These are phyloP conservation scores for Daldinia concentrica DNA, from an alignment of 495 filamentous ascomycete species.

Conservation along the genomic window DNA sequence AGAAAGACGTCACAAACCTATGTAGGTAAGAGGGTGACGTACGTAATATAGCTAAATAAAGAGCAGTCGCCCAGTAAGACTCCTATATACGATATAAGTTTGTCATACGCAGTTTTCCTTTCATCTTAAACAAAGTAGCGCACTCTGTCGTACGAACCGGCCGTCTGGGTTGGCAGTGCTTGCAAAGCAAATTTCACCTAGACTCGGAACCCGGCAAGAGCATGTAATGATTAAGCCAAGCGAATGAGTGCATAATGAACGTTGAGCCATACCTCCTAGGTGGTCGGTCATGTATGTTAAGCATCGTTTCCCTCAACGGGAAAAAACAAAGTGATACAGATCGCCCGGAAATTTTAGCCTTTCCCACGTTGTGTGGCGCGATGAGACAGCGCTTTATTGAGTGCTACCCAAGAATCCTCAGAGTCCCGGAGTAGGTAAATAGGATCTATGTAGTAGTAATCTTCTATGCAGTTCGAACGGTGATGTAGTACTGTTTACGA, in stretches of 20 bases:
- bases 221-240: neutral
- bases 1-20: neutral
- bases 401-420: neutral
- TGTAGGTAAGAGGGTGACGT: neutral
- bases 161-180: conserved; percentile 13
- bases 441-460: neutral
- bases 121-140: conserved; percentile 27
- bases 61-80: neutral
- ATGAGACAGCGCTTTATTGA: neutral
- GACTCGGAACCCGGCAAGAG: neutral
- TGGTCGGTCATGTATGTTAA: neutral
- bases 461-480: conserved; percentile 8
- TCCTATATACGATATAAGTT: neutral
- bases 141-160: conserved; percentile 17
- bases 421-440: neutral
- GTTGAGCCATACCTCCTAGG: neutral
- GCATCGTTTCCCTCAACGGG: neutral
- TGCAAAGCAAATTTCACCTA: neutral
- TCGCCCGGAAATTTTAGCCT: conserved; percentile 32
- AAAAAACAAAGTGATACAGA: conserved; percentile 19
- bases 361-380: conserved; percentile 12
- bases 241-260: neutral
- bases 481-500: conserved; percentile 10
- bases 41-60: conserved; percentile 4
- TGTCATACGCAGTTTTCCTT: conserved; percentile 16